Evolutionary conservation across 2,329 filamentous ascomycete genomes (phyloP), one percentile per base, ranked within the genome.

Genomic region (Paecilomyces sp.): DNA sequence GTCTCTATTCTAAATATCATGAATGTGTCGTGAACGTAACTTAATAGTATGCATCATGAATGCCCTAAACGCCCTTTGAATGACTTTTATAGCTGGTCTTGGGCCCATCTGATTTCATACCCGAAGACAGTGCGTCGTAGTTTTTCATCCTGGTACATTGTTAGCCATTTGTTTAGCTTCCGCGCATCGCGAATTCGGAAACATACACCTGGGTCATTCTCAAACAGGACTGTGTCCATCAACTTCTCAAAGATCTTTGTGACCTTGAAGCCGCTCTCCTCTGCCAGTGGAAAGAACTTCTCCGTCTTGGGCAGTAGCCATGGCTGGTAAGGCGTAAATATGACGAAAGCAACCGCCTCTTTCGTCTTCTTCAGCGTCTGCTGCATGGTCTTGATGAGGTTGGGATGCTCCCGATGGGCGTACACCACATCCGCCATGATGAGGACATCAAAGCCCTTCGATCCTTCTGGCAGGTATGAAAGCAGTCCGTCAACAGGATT

Each of bases 301-400:
- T 96, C 80, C 69, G 96, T 94, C 74, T 91, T 89, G 63, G 92
- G 83, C 67, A 89, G 81, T 70, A 97, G 79, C 92, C 92, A 97
- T 1, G 93, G 92, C 63, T 94, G 83, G 76, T 97, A 96, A 22
- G 91, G 92, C 0, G 92, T 96, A 78, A 97, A 97, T 74, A 97
- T 95, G 7, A 97, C 92, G 67, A 92, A 84, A 1, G 92, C 91
- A 58, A 81, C 82, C 55, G 88, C 85, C 1, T 78, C 78, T 3
- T 72, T 67, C 3, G 77, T 74, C 62, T 77, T 80, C 66, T 81
- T 83, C 67, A 97, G 75, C 15, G 88, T 90, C 69, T 83, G 72
- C 67, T 83, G 79, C 61, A 97, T 84, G 3, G 88, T 91, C 64
- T 83, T 81, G 64, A 95, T 80, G 61, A 97, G 80, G 68, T 90